A percentile compares a stretch with the other conserved stretches of the same genome.
These are phyloP conservation scores for Cyclospora cayetanensis DNA, from an alignment of 169 alveolate genomes.

Conservation along the genomic window DNA sequence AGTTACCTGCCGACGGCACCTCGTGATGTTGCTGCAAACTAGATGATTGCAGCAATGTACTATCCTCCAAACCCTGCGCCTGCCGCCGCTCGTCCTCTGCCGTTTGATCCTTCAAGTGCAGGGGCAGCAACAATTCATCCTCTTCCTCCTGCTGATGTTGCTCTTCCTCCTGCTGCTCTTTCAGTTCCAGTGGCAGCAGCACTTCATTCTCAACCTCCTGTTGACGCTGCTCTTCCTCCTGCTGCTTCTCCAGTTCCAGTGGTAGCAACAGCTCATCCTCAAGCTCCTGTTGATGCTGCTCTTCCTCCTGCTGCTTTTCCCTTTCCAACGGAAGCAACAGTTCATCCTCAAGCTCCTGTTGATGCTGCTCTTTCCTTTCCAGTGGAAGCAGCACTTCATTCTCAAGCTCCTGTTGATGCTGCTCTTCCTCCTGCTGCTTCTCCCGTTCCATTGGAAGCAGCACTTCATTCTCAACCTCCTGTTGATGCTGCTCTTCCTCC, in stretches of 20 bases:
- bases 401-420: background rate
- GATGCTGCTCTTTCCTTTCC: background rate
- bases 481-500: background rate
- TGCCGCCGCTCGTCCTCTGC: background rate
- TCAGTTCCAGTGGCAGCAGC: background rate
- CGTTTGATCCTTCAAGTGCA: background rate
- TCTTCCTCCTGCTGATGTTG: background rate
- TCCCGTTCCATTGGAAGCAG: background rate
- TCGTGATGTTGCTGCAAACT: no score
- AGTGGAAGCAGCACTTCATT: background rate
- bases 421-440: background rate
- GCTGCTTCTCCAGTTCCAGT: background rate
- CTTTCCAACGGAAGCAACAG: background rate
- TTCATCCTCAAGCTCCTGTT: background rate
- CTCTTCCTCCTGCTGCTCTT: background rate
- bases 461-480: background rate
- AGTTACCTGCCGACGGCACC: no score
- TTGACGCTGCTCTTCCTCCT: background rate
- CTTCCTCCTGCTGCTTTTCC: background rate
- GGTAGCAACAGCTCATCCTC: background rate
- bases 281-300: background rate
- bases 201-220: background rate
- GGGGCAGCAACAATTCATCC: background rate
- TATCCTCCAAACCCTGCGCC: no score
- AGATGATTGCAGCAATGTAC: no score